These are phyloP conservation scores for Trichoderma arundinaceum DNA, from an alignment of 2,329 filamentous ascomycete species.

Conservation along the genomic window DNA sequence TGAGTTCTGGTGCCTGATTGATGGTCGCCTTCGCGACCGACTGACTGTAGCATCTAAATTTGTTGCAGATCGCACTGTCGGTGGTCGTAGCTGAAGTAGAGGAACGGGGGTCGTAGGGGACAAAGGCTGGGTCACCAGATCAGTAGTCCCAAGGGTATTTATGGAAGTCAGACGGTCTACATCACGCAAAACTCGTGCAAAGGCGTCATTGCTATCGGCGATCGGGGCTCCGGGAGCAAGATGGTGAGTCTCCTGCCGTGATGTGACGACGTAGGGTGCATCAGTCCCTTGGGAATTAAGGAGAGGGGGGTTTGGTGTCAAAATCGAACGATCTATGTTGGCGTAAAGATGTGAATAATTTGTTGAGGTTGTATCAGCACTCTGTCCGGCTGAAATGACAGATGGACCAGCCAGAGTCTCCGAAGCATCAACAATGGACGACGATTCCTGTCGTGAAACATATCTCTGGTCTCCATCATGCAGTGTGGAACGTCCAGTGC, in stretches of 20 bases:
- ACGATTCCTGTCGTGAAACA: conserved; percentile 78
- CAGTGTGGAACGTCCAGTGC: conserved; percentile 59
- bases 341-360: conserved; percentile 31
- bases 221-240: conserved; percentile 69
- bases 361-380: conserved; percentile 36
- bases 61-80: conserved; percentile 59
- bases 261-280: conserved; percentile 55
- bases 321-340: conserved; percentile 34
- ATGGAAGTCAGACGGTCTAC: conserved; percentile 84
- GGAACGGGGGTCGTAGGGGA: conserved; percentile 86
- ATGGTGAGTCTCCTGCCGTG: conserved; percentile 61
- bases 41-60: conserved; percentile 55
- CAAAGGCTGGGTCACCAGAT: conserved; percentile 84
- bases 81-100: conserved; percentile 63
- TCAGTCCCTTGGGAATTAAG: conserved; percentile 60
- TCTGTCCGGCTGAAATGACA: conserved; percentile 39
- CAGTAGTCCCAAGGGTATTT: conserved; percentile 70
- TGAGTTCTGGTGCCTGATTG: conserved; percentile 88
- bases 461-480: conserved; percentile 64
- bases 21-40: conserved; percentile 73
- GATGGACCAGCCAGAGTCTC: conserved; percentile 50
- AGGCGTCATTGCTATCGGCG: conserved; percentile 72
- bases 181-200: conserved; percentile 81
- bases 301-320: conserved; percentile 52
- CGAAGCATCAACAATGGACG: conserved; percentile 64